phyloP scores from a whole-genome alignment of 139 green algal species.

The Tetradesmus lagerheimii region DNA sequence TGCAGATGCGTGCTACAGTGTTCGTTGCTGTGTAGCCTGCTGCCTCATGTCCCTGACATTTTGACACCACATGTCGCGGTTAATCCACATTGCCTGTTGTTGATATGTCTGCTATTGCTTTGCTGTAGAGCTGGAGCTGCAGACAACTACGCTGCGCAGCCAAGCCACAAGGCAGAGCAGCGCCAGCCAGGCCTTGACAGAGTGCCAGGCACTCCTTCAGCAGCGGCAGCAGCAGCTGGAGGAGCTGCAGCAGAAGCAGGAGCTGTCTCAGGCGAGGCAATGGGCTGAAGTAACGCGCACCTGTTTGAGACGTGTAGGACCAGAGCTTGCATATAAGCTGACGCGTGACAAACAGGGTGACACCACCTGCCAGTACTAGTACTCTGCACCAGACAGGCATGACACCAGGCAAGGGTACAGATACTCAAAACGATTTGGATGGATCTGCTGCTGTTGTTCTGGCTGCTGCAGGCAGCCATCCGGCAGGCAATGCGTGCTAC shows the following conservation, averaged over 20 bases:
- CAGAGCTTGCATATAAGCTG: not conserved
- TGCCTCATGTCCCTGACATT: too few species aligned
- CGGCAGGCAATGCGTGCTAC: not conserved
- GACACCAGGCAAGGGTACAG: not conserved
- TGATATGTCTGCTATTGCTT: too few species aligned
- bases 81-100: too few species aligned
- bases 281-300: not conserved
- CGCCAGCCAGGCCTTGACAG: not conserved
- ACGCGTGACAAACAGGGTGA: not conserved
- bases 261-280: not conserved
- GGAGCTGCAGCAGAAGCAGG: constrained; percentile 17
- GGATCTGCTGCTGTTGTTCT: not conserved
- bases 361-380: not conserved
- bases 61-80: too few species aligned
- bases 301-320: too few species aligned
- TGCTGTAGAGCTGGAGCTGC: constrained; percentile 5
- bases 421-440: not conserved
- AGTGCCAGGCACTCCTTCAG: not conserved
- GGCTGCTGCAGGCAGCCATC: not conserved
- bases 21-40: too few species aligned
- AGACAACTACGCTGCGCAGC: not conserved
- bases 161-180: not conserved
- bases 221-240: constrained; percentile 22
- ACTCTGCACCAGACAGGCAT: not conserved
- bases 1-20: too few species aligned